A percentile compares a stretch with the other conserved stretches of the same genome.
phyloP scores from a whole-genome alignment of 1,284 basidiomycete species.

The Meira miltonrushii region DNA sequence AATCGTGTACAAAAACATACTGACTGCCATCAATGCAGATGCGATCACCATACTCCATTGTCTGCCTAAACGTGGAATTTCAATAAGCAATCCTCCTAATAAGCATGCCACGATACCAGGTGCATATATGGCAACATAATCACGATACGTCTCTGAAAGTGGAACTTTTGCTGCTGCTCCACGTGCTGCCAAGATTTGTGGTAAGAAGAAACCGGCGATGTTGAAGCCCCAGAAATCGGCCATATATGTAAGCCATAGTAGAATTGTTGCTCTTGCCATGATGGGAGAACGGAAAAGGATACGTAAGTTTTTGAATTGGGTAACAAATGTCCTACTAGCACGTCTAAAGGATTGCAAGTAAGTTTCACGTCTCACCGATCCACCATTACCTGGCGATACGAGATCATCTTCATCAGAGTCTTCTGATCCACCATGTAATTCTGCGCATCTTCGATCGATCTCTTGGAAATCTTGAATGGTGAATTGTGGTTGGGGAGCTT shows the following conservation, averaged over 20 bases:
- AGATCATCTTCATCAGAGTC: neutral
- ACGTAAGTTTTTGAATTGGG: slow-evolving; percentile 48
- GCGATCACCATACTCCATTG: slow-evolving; percentile 55
- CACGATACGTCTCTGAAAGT: slow-evolving; percentile 54
- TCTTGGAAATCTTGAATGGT: slow-evolving; percentile 53
- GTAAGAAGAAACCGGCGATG: slow-evolving; percentile 54
- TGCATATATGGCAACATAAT: slow-evolving; percentile 51
- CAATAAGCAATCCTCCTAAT: slow-evolving; percentile 47
- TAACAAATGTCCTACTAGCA: slow-evolving; percentile 29
- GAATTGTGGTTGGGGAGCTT: slow-evolving; percentile 47
- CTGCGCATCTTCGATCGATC: slow-evolving; percentile 40
- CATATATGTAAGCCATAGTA: slow-evolving; percentile 44
- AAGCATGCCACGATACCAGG: slow-evolving; percentile 52
- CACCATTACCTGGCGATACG: neutral
- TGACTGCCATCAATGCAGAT: slow-evolving; percentile 52
- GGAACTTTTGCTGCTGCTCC: slow-evolving; percentile 46
- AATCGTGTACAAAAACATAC: slow-evolving; percentile 54
- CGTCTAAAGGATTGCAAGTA: slow-evolving; percentile 18
- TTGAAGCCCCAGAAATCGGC: slow-evolving; percentile 39
- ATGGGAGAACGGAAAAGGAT: slow-evolving; percentile 51
- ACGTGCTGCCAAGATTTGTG: slow-evolving; percentile 51
- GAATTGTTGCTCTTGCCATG: slow-evolving; percentile 48
- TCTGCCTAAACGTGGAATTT: slow-evolving; percentile 52
- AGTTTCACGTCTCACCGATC: neutral
- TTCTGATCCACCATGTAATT: neutral